Evolutionary conservation across 2,329 filamentous ascomycete species (phyloP), one percentile per base, ranked within the genome.

Genomic region (Alternaria sp.): DNA sequence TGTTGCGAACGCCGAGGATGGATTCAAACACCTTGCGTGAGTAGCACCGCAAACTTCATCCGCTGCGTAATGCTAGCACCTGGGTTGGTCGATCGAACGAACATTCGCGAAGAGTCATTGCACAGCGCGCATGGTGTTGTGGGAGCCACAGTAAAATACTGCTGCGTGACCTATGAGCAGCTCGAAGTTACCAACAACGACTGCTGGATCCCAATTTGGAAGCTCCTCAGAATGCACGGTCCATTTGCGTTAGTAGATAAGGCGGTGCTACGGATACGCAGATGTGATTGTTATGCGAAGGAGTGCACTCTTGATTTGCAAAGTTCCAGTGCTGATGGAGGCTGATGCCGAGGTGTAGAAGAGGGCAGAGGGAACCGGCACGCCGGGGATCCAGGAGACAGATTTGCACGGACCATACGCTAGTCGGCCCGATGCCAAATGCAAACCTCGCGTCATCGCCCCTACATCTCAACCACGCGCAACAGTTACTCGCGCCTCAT

Each of bases 401-500:
- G 4, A 10, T 12, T 30, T 23, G 59, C 58, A 59, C 55, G 55
- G 59, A 13, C 61, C 59, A 44, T 23, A 28, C 43, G 43, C 64
- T 56, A 54, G 44, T 63, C 56, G 62, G 57, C 17, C 65, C 62
- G 58, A 61, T 36, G 65, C 59, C 44, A 56, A 52, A 46, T 47
- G 40, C 47, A 65, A 60, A 57, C 56, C 46, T 65, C 62, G 63
- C 51, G 51, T 52, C 47, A 62, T 56, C 21, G 25, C 62, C 56
- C 21, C 54, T 25, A 32, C 56, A 46, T 46, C 57, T 60, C 62
- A 25, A 55, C 53, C 30, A 58, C 53, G 50, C 30, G 54, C 32
- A 40, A 40, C 54, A 40, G 25, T 30, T 32, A 28, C 23, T 49
- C 23, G 15, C 51, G 44, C 52, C 55, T 62, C 59, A 64, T 67